Percentiles rank a stretch among this genome's conserved stretches.
Evolutionary conservation across 164 flowering plant species (phyloP).

Genomic region (Magnolia officinalis): DNA sequence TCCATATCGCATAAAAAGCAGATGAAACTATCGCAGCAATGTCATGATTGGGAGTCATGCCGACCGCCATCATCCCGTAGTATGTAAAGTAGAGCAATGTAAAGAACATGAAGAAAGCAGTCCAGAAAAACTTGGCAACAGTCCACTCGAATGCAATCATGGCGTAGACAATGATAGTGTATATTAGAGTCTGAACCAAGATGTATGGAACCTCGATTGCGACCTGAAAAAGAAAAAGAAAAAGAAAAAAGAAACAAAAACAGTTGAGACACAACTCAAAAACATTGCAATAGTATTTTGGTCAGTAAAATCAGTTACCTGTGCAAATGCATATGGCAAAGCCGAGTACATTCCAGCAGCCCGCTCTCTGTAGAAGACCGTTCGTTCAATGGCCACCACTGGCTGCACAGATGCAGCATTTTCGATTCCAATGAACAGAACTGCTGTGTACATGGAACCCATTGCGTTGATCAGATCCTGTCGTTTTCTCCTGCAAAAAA

Average conservation of each 20-base stretch:
- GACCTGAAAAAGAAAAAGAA: slow-evolving; percentile 23
- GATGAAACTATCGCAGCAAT: slow-evolving; percentile 35
- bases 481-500: slow-evolving; percentile 11
- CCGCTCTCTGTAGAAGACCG: slow-evolving; percentile 34
- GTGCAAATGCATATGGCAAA: slow-evolving; percentile 34
- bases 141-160: slow-evolving; percentile 48
- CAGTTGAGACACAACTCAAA: background rate
- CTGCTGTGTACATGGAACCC: slow-evolving; percentile 31
- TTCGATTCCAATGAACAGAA: slow-evolving; percentile 23
- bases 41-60: slow-evolving; percentile 36
- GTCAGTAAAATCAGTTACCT: slow-evolving; percentile 13
- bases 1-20: slow-evolving; percentile 34
- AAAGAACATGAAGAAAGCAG: slow-evolving; percentile 37
- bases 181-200: slow-evolving; percentile 26
- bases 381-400: slow-evolving; percentile 31
- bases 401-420: slow-evolving; percentile 31
- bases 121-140: slow-evolving; percentile 39
- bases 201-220: slow-evolving; percentile 32
- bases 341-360: slow-evolving; percentile 45
- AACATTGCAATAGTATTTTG: background rate
- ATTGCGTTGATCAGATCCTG: slow-evolving; percentile 26
- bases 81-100: slow-evolving; percentile 40
- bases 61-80: slow-evolving; percentile 48
- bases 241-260: background rate
- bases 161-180: slow-evolving; percentile 32